Evolutionary conservation across 129 eudicot genomes (phyloP).

Genomic region (Ambrosia artemisiifolia): DNA sequence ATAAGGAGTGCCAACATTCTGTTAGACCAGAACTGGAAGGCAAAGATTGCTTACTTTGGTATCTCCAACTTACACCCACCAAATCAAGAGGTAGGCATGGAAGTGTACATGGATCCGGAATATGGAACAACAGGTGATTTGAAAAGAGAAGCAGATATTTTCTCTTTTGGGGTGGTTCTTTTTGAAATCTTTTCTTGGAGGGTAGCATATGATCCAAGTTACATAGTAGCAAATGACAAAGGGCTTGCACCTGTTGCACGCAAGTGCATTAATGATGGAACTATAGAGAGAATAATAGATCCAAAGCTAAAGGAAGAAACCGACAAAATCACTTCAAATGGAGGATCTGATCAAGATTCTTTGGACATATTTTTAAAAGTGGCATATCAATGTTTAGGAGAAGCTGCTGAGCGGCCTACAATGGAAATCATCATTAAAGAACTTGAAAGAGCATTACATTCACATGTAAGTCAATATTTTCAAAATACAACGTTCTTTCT

Average conservation of each 20-base stretch:
- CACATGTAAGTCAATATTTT: neutral
- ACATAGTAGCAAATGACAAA: neutral
- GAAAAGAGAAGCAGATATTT: neutral
- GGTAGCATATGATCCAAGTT: neutral
- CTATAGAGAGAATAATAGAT: too few relatives aligned
- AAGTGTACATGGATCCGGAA: neutral
- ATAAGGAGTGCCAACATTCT: too few relatives aligned
- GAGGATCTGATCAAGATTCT: neutral
- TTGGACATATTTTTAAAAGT: too few relatives aligned
- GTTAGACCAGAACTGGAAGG: too few relatives aligned
- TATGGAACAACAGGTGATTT: neutral
- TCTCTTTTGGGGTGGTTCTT: neutral
- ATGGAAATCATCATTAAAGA: too few relatives aligned
- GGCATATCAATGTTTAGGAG: too few relatives aligned
- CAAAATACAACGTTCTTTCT: neutral
- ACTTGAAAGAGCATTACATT: neutral
- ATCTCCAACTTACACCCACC: too few relatives aligned
- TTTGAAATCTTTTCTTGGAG: slow-evolving; percentile 3
- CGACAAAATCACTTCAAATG: neutral
- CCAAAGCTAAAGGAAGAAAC: too few relatives aligned
- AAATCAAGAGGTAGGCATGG: neutral
- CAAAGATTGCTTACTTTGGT: too few relatives aligned
- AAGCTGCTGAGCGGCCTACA: too few relatives aligned
- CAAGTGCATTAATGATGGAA: too few relatives aligned
- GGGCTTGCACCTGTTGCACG: too few relatives aligned